Evolutionary conservation across 768 basidiomycete species (phyloP), one percentile per base, ranked within the genome.

Genomic region (Galerina marginata): DNA sequence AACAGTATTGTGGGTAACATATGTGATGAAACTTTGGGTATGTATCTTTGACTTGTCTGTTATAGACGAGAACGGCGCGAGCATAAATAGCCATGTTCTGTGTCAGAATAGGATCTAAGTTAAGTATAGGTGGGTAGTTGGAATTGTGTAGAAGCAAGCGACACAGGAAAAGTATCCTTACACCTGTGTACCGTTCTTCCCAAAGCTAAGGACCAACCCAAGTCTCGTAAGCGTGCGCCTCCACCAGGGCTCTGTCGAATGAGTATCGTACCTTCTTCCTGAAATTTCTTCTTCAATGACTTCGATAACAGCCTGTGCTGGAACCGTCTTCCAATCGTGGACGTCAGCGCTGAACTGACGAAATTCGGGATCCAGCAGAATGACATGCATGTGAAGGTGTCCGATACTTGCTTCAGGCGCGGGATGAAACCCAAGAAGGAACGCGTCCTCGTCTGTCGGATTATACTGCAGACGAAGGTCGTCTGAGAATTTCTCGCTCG

Each of bases 321-420:
- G 59, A 38, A 61, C 25, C 10, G 59, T 55, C 40, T 61, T 61
- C 59, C 59, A 61, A 11, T 61, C 59, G 33, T 61, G 59, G 14
- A 36, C 40, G 3, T 40, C 33, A 1, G 59, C 56, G 29, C 59
- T 61, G 40, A 61, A 61, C 23, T 51, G n/a, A 2, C 54, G 54
- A 23, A 61, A 61, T 9, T 43, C 40, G 10, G 25, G 23, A 7
- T 38, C 38, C 6, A 38, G 11, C 6, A 61, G 33, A 15, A 61
- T 39, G 33, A 11, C 11, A 26, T 61, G 59, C 59, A 61, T 61
- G 25, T 61, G 59, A 5, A 61, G 59, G 23, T 61, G 46, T 3
- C 47, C 59, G 6, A 61, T 44, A n/a, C 48, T 56, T 29, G 59
- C 59, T 6, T 61, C 40, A 3, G 59, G 59, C 1, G 59, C 59